phyloP scores from a whole-genome alignment of 2,329 filamentous ascomycete genomes.

The Xylariaceae sp. region DNA sequence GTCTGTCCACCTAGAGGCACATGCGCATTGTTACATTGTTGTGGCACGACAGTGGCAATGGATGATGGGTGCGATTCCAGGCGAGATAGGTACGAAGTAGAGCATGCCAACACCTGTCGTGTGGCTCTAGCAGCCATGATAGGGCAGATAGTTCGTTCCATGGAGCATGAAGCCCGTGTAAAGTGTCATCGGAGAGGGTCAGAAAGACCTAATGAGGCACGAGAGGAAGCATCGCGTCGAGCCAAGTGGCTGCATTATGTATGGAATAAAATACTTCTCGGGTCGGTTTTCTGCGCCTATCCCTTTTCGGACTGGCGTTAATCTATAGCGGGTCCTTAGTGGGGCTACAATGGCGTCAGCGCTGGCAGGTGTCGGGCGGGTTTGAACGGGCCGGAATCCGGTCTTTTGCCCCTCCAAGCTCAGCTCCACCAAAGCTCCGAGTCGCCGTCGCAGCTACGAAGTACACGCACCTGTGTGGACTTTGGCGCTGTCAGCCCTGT shows the following conservation, averaged over 20 bases:
- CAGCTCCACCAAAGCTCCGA: background rate
- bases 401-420: conserved; percentile 9
- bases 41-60: background rate
- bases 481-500: no score
- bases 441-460: background rate
- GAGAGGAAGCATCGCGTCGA: background rate
- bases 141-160: background rate
- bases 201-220: background rate
- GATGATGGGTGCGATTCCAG: background rate
- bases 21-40: background rate
- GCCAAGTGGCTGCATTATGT: background rate
- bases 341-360: background rate
- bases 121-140: background rate
- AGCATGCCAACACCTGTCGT: background rate
- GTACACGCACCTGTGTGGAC: background rate
- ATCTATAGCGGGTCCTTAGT: background rate
- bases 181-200: background rate
- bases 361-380: conserved; percentile 3
- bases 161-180: background rate
- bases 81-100: background rate
- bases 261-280: background rate
- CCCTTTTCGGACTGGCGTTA: background rate
- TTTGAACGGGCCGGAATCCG: background rate
- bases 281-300: no score
- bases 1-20: background rate